Conservation (phyloP, 768 basidiomycete species). For the Kwoniella mangroviensis region DNA sequence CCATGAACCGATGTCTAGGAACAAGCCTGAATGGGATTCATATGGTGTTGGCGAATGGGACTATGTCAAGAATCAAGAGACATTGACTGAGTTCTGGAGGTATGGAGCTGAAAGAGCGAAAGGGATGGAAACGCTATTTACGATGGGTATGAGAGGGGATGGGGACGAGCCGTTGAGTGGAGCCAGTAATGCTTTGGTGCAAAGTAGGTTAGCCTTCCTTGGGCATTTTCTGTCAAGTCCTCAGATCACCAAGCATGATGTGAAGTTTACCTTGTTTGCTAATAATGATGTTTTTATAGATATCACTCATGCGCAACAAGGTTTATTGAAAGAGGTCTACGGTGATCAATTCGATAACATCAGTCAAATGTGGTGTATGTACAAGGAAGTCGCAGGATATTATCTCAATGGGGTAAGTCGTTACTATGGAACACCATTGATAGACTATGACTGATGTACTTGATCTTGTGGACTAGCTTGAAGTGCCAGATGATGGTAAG, state of each 20-base stretch:
- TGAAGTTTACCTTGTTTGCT: background rate
- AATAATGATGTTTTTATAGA: conserved; percentile 35
- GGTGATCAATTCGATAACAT: conserved; percentile 59
- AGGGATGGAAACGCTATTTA: conserved; percentile 69
- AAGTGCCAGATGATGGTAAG: conserved; percentile 41
- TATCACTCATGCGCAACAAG: conserved; percentile 68
- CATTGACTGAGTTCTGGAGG: conserved; percentile 69
- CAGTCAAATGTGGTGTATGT: conserved; percentile 69
- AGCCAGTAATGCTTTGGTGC: conserved; percentile 43
- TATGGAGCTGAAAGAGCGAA: conserved; percentile 67
- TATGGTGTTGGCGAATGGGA: conserved; percentile 69
- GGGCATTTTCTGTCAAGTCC: too few species aligned
- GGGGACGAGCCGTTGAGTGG: conserved; percentile 57
- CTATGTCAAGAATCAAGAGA: conserved; percentile 62
- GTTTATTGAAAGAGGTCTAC: conserved; percentile 65
- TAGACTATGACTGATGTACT: background rate
- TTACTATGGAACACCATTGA: background rate
- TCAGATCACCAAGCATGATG: too few species aligned
- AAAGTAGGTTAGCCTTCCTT: conserved; percentile 58
- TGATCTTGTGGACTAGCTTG: conserved; percentile 31
- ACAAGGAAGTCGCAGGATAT: conserved; percentile 70
- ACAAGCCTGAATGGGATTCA: conserved; percentile 68
- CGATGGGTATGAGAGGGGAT: conserved; percentile 70
- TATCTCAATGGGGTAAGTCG: conserved; percentile 58
- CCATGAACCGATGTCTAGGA: conserved; percentile 77